A percentile compares a stretch with the other conserved stretches of the same genome.
phyloP scores from a whole-genome alignment of 257 asterid genomes.

The Lavandula angustifolia region DNA sequence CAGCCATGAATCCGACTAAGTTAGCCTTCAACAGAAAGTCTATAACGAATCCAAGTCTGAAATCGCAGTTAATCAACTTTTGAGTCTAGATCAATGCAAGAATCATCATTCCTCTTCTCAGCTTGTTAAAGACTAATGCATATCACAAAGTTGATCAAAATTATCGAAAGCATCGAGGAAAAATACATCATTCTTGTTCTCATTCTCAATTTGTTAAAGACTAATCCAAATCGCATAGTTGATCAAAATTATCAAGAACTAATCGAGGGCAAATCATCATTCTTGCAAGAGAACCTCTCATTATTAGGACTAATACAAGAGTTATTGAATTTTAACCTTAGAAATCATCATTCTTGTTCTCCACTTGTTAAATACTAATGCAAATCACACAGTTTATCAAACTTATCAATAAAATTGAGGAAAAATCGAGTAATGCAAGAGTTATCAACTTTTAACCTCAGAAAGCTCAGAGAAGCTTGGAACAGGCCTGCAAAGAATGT shows the following conservation, averaged over 20 bases:
- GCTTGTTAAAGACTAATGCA: not conserved
- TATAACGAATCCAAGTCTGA: constrained; percentile 83
- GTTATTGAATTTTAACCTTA: too few species aligned
- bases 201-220: too few species aligned
- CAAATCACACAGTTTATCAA: not conserved
- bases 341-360: not conserved
- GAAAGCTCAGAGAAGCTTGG: constrained; percentile 85
- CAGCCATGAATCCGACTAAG: constrained; percentile 90
- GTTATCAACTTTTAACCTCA: constrained; percentile 48
- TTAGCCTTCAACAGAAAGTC: constrained; percentile 94
- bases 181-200: too few species aligned
- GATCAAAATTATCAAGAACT: too few species aligned
- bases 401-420: too few species aligned
- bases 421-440: not conserved
- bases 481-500: constrained; percentile 80
- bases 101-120: constrained; percentile 2
- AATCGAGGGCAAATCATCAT: too few species aligned
- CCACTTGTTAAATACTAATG: not conserved
- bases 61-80: constrained; percentile 3
- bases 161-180: too few species aligned
- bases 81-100: not conserved
- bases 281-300: too few species aligned
- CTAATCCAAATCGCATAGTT: too few species aligned
- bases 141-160: not conserved
- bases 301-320: too few species aligned